phyloP scores from a whole-genome alignment of 2,329 filamentous ascomycete genomes.

The Calonectria naviculata region DNA sequence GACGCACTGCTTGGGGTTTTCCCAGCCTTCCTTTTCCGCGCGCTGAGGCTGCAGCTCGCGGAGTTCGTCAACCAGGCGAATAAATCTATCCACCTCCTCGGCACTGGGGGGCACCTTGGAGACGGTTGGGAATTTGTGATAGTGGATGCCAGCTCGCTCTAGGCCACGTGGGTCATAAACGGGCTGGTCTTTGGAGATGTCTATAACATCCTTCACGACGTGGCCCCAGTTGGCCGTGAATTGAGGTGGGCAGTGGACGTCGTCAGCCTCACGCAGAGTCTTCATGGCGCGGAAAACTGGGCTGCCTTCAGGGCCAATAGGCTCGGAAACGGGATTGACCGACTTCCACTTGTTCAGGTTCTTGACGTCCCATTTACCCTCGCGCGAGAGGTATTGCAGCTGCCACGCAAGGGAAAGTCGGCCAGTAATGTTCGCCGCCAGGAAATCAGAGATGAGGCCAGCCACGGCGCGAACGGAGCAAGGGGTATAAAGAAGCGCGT shows the following conservation, averaged over 20 bases:
- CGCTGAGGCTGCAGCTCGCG: slow-evolving; percentile 61
- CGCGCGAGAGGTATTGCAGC: slow-evolving; percentile 85
- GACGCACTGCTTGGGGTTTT: slow-evolving; percentile 53
- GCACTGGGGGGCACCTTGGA: slow-evolving; percentile 85
- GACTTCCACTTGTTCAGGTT: slow-evolving; percentile 93
- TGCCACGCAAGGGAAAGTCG: slow-evolving; percentile 91
- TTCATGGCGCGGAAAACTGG: slow-evolving; percentile 90
- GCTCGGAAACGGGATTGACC: slow-evolving; percentile 79
- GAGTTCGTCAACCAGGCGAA: slow-evolving; percentile 68
- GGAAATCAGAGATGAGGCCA: slow-evolving; percentile 85
- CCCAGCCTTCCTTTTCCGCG: slow-evolving; percentile 51
- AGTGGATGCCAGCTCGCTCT: slow-evolving; percentile 73
- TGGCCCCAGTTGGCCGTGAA: slow-evolving; percentile 77
- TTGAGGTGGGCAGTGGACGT: slow-evolving; percentile 78
- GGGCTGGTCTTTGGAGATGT: slow-evolving; percentile 91
- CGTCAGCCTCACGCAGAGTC: slow-evolving; percentile 90
- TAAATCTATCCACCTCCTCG: slow-evolving; percentile 64
- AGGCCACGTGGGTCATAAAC: slow-evolving; percentile 85
- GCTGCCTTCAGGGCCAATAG: slow-evolving; percentile 66
- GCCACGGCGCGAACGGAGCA: slow-evolving; percentile 80
- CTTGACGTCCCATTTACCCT: slow-evolving; percentile 98
- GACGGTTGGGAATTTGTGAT: slow-evolving; percentile 91
- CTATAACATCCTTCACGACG: slow-evolving; percentile 80
- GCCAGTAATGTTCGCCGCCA: slow-evolving; percentile 78
- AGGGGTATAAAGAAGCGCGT: slow-evolving; percentile 86